These are phyloP conservation scores for Microdochium bolleyi DNA, from an alignment of 2,329 filamentous ascomycete genomes.

Conservation along the genomic window DNA sequence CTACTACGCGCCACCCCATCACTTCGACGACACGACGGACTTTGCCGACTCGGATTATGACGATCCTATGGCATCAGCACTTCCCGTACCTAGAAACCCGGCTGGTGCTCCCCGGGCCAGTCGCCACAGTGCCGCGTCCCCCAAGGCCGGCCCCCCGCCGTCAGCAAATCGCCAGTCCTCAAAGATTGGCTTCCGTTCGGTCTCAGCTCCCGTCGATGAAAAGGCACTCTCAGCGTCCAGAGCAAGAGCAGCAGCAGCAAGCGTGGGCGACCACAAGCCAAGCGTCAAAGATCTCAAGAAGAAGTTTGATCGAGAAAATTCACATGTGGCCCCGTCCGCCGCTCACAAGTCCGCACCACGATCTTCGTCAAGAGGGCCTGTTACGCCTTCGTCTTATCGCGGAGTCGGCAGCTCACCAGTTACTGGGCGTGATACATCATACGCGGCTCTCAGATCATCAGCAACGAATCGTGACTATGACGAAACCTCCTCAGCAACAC, in stretches of 20 bases:
- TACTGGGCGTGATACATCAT: slow-evolving; percentile 27
- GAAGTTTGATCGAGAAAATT: slow-evolving; percentile 61
- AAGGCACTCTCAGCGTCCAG: slow-evolving; percentile 22
- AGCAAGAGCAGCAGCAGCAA: slow-evolving; percentile 13
- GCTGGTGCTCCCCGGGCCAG: slow-evolving; percentile 34
- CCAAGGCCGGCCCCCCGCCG: slow-evolving; percentile 36
- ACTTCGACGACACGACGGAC: slow-evolving; percentile 18
- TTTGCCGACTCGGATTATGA: slow-evolving; percentile 5
- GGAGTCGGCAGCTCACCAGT: slow-evolving; percentile 12
- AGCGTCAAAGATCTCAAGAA: slow-evolving; percentile 77
- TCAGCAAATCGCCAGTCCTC: slow-evolving; percentile 28
- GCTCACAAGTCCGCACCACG: slow-evolving; percentile 25
- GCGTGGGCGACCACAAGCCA: slow-evolving; percentile 35
- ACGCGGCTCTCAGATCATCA: slow-evolving; percentile 30
- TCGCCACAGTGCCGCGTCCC: slow-evolving; percentile 40
- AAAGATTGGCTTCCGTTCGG: slow-evolving; percentile 41
- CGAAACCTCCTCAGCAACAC: slow-evolving; percentile 17
- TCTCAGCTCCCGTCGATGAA: slow-evolving; percentile 46
- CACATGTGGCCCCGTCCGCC: slow-evolving; percentile 15
- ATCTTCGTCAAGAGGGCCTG: slow-evolving; percentile 24
- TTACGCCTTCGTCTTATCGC: slow-evolving; percentile 17
- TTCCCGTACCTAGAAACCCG: slow-evolving; percentile 30
- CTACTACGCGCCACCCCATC: slow-evolving; percentile 44
- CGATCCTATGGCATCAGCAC: slow-evolving; percentile 30
- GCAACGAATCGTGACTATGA: slow-evolving; percentile 19